Base-by-base conservation (phyloP, 2,329 filamentous ascomycete genomes). In the Pleurostoma richardsiae region DNA sequence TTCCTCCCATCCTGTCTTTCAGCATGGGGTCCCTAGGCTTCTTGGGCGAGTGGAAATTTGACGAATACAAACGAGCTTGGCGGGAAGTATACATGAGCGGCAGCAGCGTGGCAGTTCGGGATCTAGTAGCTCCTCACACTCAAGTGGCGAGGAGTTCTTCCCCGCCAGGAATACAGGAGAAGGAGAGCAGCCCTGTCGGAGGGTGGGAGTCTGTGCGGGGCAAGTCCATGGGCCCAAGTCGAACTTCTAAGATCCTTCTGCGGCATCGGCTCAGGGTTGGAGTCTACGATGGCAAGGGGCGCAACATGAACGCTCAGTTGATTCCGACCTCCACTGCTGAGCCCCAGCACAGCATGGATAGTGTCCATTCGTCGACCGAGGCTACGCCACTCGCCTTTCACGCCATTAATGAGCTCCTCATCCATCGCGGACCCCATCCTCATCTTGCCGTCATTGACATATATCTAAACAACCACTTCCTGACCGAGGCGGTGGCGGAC, bases 11-110 rank as follows among this genome's bases (percentile, higher is more conserved):
- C 31, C 73, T 99, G 6, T 90, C 89, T 2, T 99, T 99, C 62
- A 95, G 90, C 62, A 96, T 99, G 89, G 94, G 94, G 5, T 95
- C 92, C 0, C 72, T 99, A 1, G 94, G 94, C 0, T 99, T 99
- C 56, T 71, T 99, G 6, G 91, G 92, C 11, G 92, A 97, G 67
- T 99, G 92, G 91, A 95, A 94, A 58, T 97, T 97, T 62, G 76
- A 77, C 5, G 91, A 97, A 58, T 89, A 95, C 70, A 96, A 96
- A 68, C 80, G 88, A 42, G 94, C 94, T 0, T 96, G 95, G 71
- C 76, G 90, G 42, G 89, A 96, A 62, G 89, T 94, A 45, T 96
- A 95, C 69, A 95, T 96, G 87, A 81, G 77, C 56, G 79, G 79
- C 3, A 79, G 76, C 52, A 68, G 71, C 40, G 76, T 79, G 6